Percentiles rank a stretch among this genome's conserved stretches.
These are phyloP conservation scores for Candida endomychidarum DNA, from an alignment of 805 yeast species.

Conservation along the genomic window DNA sequence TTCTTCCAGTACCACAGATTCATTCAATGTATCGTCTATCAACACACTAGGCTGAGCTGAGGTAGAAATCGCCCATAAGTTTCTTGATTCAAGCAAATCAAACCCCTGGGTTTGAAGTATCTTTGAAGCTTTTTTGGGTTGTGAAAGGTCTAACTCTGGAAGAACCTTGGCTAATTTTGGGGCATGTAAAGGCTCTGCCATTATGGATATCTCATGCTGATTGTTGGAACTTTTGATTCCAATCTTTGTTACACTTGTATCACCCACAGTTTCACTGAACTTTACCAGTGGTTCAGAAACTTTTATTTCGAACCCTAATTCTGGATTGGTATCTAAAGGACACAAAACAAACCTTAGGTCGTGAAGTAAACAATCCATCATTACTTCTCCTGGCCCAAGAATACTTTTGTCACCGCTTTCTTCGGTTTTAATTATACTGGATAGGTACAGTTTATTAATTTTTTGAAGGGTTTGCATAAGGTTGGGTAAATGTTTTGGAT, in stretches of 20 bases:
- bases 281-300: constrained; percentile 82
- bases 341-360: constrained; percentile 68
- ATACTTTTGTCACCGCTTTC: constrained; percentile 87
- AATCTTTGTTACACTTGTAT: constrained; percentile 67
- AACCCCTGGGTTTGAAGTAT: constrained; percentile 60
- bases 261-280: constrained; percentile 75
- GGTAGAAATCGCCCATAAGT: constrained; percentile 74
- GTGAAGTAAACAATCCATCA: constrained; percentile 77
- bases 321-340: constrained; percentile 13
- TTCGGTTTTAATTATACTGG: constrained; percentile 69
- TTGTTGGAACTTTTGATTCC: constrained; percentile 56
- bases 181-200: constrained; percentile 71
- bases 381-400: constrained; percentile 83
- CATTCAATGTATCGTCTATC: constrained; percentile 71
- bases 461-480: constrained; percentile 68
- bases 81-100: constrained; percentile 83
- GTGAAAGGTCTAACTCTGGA: constrained; percentile 38
- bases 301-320: constrained; percentile 59
- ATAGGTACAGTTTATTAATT: constrained; percentile 62
- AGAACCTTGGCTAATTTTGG: constrained; percentile 53
- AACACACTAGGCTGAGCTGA: constrained; percentile 49
- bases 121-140: constrained; percentile 50
- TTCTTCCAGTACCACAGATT: constrained; percentile 44
- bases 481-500: constrained; percentile 76
- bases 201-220: constrained; percentile 59